These are phyloP conservation scores for Schizonepeta tenuifolia DNA, from an alignment of 257 asterid genomes.

Conservation along the genomic window DNA sequence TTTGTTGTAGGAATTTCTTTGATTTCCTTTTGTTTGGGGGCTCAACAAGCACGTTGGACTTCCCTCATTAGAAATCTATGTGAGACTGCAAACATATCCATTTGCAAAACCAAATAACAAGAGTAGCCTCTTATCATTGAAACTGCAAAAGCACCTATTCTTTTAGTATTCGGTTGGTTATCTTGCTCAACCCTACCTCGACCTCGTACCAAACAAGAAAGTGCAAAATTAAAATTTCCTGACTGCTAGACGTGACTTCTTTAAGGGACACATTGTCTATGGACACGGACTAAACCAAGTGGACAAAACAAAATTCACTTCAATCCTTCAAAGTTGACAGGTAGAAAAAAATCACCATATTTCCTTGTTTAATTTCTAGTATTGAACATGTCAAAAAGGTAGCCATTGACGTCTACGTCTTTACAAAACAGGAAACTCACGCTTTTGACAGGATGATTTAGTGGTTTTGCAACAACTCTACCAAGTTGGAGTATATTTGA, in stretches of 20 bases:
- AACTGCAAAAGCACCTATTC: too few species aligned
- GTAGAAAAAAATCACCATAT: neutral
- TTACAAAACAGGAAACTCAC: neutral
- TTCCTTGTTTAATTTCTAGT: neutral
- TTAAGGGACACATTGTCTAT: neutral
- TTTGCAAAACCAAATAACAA: too few species aligned
- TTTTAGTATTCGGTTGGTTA: too few species aligned
- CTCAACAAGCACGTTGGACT: too few species aligned
- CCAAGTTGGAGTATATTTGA: conserved; percentile 56
- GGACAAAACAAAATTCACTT: conserved; percentile 13
- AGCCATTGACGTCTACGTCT: conserved; percentile 3
- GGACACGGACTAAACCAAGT: neutral
- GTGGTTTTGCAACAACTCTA: conserved; percentile 46
- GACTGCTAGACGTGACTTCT: neutral
- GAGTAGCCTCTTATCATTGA: too few species aligned
- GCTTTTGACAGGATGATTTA: conserved; percentile 34
- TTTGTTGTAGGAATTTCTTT: too few species aligned
- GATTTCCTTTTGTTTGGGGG: too few species aligned
- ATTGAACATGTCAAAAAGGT: neutral
- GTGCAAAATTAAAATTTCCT: neutral
- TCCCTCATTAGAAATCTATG: too few species aligned
- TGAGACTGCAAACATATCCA: too few species aligned
- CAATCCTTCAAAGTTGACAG: too few species aligned
- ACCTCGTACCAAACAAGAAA: conserved; percentile 1
- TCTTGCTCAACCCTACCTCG: neutral